Conservation (phyloP, 2,329 filamentous ascomycete genomes). For the Periglandula ipomoeae region DNA sequence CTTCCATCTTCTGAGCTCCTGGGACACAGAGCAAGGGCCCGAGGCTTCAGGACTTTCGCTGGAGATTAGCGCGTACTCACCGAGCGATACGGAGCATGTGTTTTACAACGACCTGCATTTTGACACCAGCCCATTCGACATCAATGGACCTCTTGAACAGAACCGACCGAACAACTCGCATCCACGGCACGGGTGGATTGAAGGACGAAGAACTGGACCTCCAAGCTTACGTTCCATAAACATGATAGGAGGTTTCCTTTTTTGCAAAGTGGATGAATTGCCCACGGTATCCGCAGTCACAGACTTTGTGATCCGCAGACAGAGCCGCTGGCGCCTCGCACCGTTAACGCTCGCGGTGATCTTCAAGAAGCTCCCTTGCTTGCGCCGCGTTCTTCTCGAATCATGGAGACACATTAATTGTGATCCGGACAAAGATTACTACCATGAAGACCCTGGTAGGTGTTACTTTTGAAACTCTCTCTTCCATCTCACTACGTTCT, state of each 20-base stretch:
- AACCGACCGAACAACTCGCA: neutral
- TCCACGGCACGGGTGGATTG: neutral
- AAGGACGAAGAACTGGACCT: neutral
- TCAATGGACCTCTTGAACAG: neutral
- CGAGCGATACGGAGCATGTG: neutral
- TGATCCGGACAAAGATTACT: neutral
- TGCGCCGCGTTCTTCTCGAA: neutral
- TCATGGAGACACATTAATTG: neutral
- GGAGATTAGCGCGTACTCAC: conserved; percentile 1
- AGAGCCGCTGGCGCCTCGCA: neutral
- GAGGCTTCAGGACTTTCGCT: neutral
- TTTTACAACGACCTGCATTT: neutral
- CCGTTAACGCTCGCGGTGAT: neutral
- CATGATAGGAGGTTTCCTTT: neutral
- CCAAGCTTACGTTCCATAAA: neutral
- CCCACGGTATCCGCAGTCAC: neutral
- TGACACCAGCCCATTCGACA: neutral
- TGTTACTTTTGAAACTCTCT: neutral
- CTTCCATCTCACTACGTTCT: neutral
- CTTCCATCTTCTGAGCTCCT: neutral
- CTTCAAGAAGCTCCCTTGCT: neutral
- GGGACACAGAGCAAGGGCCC: neutral
- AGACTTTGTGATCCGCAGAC: neutral
- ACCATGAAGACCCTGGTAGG: neutral
- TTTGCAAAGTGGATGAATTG: neutral